Base-by-base conservation (phyloP, 2,329 filamentous ascomycete species). In the Exophiala calicioides region DNA sequence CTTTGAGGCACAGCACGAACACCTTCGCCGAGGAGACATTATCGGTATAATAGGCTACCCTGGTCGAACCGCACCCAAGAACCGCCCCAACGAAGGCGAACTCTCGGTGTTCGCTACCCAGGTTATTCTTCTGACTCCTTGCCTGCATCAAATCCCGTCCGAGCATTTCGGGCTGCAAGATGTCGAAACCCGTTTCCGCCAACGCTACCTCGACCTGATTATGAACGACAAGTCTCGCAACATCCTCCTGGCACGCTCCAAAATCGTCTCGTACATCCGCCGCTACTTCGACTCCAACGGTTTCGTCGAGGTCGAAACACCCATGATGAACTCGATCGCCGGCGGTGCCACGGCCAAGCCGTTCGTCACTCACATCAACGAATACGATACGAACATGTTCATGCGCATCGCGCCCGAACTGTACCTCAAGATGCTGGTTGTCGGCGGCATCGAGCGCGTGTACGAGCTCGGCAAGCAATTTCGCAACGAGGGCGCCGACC, bases 381-480 rank as follows among this genome's bases (percentile, higher is more conserved):
- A 97, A 42, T 79, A 93, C 40, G 82, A 95, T 68, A 90, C 95
- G 82, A 85, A 95, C 60, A 84, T 98, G 69, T 97, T 86, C 72
- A 86, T 98, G 81, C 86, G 93, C 65, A 83, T 97, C 35, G 93
- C 94, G 1, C 94, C 93, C 1, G 93, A 98, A 71, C 75, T 98
- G 45, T 95, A 94, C 70, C 84, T 98, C 61, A 98, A 98, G 86
- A 89, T 94, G 83, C 77, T 86, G 49, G 86, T 97, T 38, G 91
- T 98, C 23, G 94, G 94, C 63, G 93, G 91, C 50, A 79, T 97
- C 31, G 88, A 95, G 74, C 83, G 88, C 61, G 93, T 98, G 10
- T 98, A 95, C 71, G 93, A 98, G 68, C 82, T 98, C 54, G 93
- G 93, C 56, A 85, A 90, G 58, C 89, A 95, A 67, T 98, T 98